Base-by-base conservation (phyloP, 164 flowering plant genomes). In the Vitis rupestris region DNA sequence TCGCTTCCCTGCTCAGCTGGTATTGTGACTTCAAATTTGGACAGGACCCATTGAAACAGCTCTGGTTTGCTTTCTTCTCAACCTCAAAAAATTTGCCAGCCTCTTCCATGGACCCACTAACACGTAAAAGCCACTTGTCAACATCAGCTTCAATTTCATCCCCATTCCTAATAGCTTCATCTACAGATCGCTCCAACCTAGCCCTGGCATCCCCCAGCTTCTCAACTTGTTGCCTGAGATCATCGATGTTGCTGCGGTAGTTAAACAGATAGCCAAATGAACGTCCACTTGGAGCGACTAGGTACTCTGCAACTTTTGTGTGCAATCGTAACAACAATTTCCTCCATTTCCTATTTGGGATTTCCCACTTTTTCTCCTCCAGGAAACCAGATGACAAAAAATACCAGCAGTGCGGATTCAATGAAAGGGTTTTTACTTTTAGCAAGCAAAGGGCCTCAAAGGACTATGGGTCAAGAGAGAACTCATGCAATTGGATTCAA, bases 131-230 rank as follows among this genome's bases (percentile, higher is more conserved):
- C 70, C 63, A 67, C 10, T 57, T 16, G 1, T 55, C 4, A n/a
- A 67, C 70, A 29, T 23, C 59, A 55, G 27, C 30, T 44, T 67
- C 61, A 16, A 67, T 56, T 37, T 57, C 30, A 14, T 67, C n/a
- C 3, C 52, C 62, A 27, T 67, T 67, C 10, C 51, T 56, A 15
- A 5, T 31, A 16, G 61, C 70, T 8, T 37, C 30, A 30, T 67
- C 61, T 10, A 67, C 50, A 7, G 13, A 3, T 31, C 47, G 70
- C 27, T 66, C 15, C 17, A 65, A 12, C 16, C 56, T 11, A 8
- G 8, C 29, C n/a, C 58, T 67, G 5, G 7, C 52, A n/a, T 37
- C 52, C 17, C 3, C 10, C 11, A 67, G 48, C 12, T 57, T 44
- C 29, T 57, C 8, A 3, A 37, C 30, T 44, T 44, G 37, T 12